These are phyloP conservation scores for Umbellularia californica DNA, from an alignment of 164 flowering plant species.

Conservation along the genomic window DNA sequence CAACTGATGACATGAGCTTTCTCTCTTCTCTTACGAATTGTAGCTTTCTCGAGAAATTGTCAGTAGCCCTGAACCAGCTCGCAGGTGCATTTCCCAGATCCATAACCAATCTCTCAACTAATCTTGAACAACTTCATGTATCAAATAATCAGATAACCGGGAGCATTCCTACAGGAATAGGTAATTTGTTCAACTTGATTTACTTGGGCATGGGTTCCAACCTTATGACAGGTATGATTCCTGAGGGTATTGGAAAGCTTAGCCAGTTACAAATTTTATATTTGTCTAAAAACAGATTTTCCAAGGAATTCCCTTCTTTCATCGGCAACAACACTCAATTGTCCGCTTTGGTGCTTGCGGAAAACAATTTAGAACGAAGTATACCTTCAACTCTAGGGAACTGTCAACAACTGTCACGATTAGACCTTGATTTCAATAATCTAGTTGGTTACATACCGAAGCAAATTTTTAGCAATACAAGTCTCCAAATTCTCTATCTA, in stretches of 20 bases:
- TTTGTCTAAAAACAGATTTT: conserved; percentile 16
- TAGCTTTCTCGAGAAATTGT: conserved; percentile 25
- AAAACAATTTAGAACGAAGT: conserved; percentile 22
- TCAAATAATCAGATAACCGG: conserved; percentile 29
- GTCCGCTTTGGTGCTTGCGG: conserved; percentile 1
- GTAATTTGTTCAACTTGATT: conserved; percentile 22
- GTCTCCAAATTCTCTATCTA: conserved; percentile 10
- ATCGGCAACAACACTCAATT: conserved; percentile 25
- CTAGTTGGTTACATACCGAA: conserved; percentile 26
- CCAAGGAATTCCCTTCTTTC: conserved; percentile 24
- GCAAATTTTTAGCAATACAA: conserved; percentile 16
- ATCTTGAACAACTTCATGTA: conserved; percentile 23
- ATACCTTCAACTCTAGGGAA: conserved; percentile 29
- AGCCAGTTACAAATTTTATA: conserved; percentile 6
- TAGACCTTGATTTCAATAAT: conserved; percentile 21
- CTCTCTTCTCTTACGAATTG: conserved; percentile 31
- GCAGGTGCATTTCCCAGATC: conserved; percentile 42
- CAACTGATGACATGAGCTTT: conserved; percentile 21
- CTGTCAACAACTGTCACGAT: conserved; percentile 11
- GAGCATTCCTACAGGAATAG: conserved; percentile 35
- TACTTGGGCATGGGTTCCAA: conserved; percentile 28
- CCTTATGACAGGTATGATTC: conserved; percentile 15
- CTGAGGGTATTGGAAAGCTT: conserved; percentile 24
- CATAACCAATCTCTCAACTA: conserved; percentile 43
- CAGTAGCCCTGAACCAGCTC: conserved; percentile 31